phyloP scores from a whole-genome alignment of 2,329 filamentous ascomycete species.

The Diplodia seriata region DNA sequence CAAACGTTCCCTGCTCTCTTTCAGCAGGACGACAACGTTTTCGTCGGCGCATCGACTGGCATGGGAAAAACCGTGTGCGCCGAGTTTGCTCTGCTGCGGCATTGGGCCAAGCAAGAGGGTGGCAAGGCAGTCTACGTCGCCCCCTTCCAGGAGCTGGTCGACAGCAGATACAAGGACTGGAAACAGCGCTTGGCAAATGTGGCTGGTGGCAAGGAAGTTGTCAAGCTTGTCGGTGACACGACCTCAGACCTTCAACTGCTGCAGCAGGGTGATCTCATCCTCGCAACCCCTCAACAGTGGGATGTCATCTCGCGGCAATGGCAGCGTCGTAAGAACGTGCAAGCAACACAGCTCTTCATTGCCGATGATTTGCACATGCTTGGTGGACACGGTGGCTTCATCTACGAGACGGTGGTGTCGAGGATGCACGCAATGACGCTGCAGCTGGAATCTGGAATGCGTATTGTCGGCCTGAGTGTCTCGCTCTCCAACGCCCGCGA shows the following conservation, averaged over 20 bases:
- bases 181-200: constrained; percentile 74
- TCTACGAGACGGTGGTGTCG: constrained; percentile 97
- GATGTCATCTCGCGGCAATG: constrained; percentile 94
- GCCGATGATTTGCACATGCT: constrained; percentile 95
- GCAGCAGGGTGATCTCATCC: constrained; percentile 83
- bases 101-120: constrained; percentile 76
- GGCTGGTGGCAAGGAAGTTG: constrained; percentile 83
- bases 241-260: constrained; percentile 88
- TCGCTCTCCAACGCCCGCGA: constrained; percentile 92
- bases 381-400: constrained; percentile 82
- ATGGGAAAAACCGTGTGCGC: constrained; percentile 97
- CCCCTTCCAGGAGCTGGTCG: constrained; percentile 91
- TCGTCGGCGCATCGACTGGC: constrained; percentile 89
- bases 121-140: constrained; percentile 92
- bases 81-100: constrained; percentile 87
- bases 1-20: constrained; percentile 96
- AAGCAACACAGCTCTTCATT: constrained; percentile 88
- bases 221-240: constrained; percentile 93
- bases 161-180: constrained; percentile 85
- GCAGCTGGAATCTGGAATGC: constrained; percentile 82
- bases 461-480: constrained; percentile 88
- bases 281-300: constrained; percentile 95
- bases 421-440: constrained; percentile 96
- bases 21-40: constrained; percentile 89
- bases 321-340: constrained; percentile 95